A percentile compares a stretch with the other conserved stretches of the same genome.
Conservation (phyloP, 2,329 filamentous ascomycete genomes). For the Hirsutella minnesotensis region DNA sequence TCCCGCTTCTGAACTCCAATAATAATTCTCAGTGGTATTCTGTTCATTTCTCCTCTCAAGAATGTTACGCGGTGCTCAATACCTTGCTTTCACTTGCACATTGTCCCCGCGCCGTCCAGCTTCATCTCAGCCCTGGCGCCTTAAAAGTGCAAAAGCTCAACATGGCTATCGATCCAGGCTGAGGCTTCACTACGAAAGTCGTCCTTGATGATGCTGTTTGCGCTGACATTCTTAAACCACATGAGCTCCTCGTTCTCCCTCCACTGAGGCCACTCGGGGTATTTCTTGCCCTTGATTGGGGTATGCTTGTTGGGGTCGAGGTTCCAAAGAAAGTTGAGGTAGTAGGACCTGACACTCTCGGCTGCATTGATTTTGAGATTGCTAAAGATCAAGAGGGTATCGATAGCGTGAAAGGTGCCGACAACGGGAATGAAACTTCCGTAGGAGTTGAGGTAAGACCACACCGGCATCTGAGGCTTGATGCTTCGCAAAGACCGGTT, state of each 20-base stretch:
- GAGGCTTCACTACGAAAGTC: constrained; percentile 23
- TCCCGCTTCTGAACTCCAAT: too few relatives aligned
- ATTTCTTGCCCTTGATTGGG: constrained; percentile 3
- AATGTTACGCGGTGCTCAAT: too few relatives aligned
- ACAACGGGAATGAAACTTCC: constrained; percentile 58
- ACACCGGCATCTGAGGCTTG: constrained; percentile 48
- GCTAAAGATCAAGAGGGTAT: constrained; percentile 58
- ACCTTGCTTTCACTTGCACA: too few relatives aligned
- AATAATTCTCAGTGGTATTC: too few relatives aligned
- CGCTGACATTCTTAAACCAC: constrained; percentile 25
- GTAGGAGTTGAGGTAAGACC: constrained; percentile 68
- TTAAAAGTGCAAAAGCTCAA: constrained; percentile 13
- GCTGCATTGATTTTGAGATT: constrained; percentile 50
- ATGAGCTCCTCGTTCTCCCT: constrained; percentile 33
- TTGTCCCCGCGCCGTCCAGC: too few relatives aligned
- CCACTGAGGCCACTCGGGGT: constrained; percentile 30
- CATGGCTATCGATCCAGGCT: constrained; percentile 15
- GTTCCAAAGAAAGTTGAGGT: constrained; percentile 59
- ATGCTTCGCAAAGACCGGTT: constrained; percentile 33
- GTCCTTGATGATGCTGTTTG: constrained; percentile 20
- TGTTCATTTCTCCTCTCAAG: too few relatives aligned
- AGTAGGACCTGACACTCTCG: constrained; percentile 52
- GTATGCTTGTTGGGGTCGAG: constrained; percentile 50
- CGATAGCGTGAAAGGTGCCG: constrained; percentile 64
- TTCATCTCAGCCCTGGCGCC: too few relatives aligned